Percentiles rank a stretch among this genome's conserved stretches.
phyloP scores from a whole-genome alignment of 306 rosid genomes.

The Ormosia emarginata region DNA sequence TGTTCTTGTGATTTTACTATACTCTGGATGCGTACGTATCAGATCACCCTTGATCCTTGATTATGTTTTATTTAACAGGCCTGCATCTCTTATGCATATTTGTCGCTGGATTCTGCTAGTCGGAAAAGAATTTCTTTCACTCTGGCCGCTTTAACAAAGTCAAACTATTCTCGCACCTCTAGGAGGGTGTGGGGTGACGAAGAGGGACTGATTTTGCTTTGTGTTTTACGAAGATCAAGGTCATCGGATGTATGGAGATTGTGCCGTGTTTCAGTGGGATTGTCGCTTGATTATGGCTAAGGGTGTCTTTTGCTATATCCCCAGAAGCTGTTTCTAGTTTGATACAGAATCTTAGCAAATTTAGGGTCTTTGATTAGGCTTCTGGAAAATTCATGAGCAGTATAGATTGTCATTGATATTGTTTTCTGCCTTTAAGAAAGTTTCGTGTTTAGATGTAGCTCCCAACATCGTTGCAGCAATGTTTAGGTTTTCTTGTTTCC shows the following conservation, averaged over 20 bases:
- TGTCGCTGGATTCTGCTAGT: constrained; percentile 42
- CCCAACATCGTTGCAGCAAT: constrained; percentile 37
- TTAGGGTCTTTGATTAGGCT: constrained; percentile 30
- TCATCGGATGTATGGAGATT: constrained; percentile 89
- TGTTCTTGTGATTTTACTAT: constrained; percentile 2
- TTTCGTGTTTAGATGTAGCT: constrained; percentile 46
- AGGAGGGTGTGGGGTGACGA: constrained; percentile 91
- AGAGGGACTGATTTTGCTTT: constrained; percentile 56
- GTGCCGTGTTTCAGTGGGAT: constrained; percentile 91
- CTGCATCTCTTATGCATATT: constrained; percentile 47
- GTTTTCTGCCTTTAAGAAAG: constrained; percentile 21
- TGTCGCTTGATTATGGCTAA: constrained; percentile 97
- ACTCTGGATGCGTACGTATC: constrained; percentile 2
- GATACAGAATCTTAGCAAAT: neutral
- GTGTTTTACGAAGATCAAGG: constrained; percentile 62
- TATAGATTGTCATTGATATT: constrained; percentile 29
- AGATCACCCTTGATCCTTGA: neutral
- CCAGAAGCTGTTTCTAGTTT: constrained; percentile 42
- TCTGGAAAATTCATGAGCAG: constrained; percentile 40
- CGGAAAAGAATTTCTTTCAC: constrained; percentile 63
- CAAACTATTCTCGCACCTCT: constrained; percentile 83
- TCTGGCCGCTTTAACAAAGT: constrained; percentile 87
- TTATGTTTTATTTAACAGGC: constrained; percentile 42
- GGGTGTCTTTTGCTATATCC: constrained; percentile 27
- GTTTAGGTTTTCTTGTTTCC: constrained; percentile 84